phyloP scores from a whole-genome alignment of 257 asterid species.

The Eustoma russellianum region DNA sequence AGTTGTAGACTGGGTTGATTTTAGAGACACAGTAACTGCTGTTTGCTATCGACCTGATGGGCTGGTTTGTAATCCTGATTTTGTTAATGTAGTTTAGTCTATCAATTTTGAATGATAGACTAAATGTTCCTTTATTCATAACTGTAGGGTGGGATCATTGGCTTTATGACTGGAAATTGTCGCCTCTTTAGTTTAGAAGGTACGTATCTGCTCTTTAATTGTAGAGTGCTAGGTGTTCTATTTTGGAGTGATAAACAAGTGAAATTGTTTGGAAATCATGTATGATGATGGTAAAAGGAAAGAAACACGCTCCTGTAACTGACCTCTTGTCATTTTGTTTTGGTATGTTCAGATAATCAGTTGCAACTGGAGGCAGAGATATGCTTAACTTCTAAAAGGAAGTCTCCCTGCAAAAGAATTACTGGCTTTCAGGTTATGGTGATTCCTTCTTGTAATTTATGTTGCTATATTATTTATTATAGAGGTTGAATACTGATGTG shows the following conservation, averaged over 20 bases:
- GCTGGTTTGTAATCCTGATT: constrained; percentile 35
- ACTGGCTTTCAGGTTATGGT: constrained; percentile 76
- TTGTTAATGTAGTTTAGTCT: background rate
- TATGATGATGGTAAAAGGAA: background rate
- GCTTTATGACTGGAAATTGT: constrained; percentile 68
- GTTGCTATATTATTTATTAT: constrained; percentile 2
- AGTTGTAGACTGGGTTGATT: constrained; percentile 81
- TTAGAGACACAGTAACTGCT: constrained; percentile 80
- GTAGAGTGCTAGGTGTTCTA: no score
- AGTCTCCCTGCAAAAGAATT: constrained; percentile 74
- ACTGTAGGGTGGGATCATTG: constrained; percentile 69
- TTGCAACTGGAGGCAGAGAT: constrained; percentile 53
- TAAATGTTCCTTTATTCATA: constrained; percentile 12
- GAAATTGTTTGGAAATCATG: background rate
- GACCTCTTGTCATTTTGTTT: background rate
- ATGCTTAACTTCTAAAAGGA: constrained; percentile 68
- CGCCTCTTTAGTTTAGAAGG: constrained; percentile 66
- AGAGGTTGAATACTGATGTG: background rate
- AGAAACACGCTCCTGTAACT: background rate
- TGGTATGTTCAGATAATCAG: constrained; percentile 45
- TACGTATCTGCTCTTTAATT: constrained; percentile 6
- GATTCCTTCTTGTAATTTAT: constrained; percentile 8
- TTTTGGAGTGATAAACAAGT: background rate
- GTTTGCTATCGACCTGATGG: constrained; percentile 85
- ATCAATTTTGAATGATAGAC: background rate